Conservation (phyloP, 768 basidiomycete species). For the Rhodosporidiobolus sp. region DNA sequence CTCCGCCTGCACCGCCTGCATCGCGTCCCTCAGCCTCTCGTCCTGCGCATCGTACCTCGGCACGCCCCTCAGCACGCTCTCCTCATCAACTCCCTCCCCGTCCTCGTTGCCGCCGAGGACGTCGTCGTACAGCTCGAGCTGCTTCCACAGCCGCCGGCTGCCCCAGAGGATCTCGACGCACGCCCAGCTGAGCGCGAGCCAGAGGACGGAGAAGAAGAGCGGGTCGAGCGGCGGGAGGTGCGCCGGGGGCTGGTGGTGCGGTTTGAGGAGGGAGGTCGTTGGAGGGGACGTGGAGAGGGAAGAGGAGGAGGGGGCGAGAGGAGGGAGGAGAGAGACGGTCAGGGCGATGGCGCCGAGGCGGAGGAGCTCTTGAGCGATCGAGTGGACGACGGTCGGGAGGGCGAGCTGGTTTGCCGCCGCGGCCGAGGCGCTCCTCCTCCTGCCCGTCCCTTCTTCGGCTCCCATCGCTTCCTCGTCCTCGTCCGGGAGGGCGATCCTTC, state of each 20-base stretch:
- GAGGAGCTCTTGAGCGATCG: constrained; percentile 38
- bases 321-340: constrained; percentile 33
- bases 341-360: constrained; percentile 38
- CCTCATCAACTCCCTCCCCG: neutral
- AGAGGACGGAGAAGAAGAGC: constrained; percentile 42
- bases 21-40: too few relatives aligned
- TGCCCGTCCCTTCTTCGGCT: neutral
- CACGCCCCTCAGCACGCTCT: neutral
- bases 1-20: too few relatives aligned
- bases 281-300: neutral
- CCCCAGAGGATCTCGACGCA: constrained; percentile 39
- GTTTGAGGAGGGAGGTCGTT: neutral
- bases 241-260: neutral
- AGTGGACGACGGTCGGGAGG: constrained; percentile 35
- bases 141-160: constrained; percentile 21
- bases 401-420: constrained; percentile 16
- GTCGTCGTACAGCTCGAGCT: constrained; percentile 35
- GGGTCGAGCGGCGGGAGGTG: constrained; percentile 38
- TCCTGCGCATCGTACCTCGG: too few relatives aligned
- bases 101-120: constrained; percentile 12
- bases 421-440: neutral
- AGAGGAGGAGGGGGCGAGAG: neutral
- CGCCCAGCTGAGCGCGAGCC: constrained; percentile 40
- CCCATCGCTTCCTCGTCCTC: neutral
- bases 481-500: neutral